Conservation (phyloP, 2,329 filamentous ascomycete species). For the Blastomyces parvus region DNA sequence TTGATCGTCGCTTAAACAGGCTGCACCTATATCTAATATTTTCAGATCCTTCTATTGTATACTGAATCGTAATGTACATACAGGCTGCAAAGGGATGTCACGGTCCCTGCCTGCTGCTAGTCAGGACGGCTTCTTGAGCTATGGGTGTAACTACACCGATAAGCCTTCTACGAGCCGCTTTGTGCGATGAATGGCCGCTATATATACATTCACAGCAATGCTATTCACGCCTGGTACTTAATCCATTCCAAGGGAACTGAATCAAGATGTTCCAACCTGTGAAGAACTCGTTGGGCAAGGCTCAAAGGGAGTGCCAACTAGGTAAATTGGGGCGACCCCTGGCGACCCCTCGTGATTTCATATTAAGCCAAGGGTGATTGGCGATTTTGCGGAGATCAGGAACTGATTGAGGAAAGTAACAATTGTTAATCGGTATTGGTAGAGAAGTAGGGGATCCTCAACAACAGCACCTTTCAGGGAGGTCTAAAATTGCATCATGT, state of each 20-base stretch:
- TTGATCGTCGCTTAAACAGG: neutral
- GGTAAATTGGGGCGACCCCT: too few species aligned
- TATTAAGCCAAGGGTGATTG: too few species aligned
- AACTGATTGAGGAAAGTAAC: too few species aligned
- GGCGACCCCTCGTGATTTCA: too few species aligned
- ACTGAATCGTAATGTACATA: neutral
- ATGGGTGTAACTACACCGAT: neutral
- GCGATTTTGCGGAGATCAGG: too few species aligned
- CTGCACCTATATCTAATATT: neutral
- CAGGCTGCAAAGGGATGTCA: neutral
- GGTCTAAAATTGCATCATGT: too few species aligned
- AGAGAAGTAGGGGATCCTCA: too few species aligned
- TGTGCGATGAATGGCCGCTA: neutral
- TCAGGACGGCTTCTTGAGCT: neutral
- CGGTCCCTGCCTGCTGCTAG: neutral
- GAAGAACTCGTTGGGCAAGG: neutral
- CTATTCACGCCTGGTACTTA: neutral
- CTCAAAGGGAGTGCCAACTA: too few species aligned
- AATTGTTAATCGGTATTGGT: too few species aligned
- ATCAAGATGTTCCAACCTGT: neutral
- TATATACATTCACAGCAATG: neutral
- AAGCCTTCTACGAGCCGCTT: neutral
- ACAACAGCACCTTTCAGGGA: neutral
- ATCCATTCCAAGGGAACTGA: neutral
- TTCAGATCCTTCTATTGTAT: neutral